phyloP scores from a whole-genome alignment of 352 stramenopile species.

The Saprolegnia diclina region DNA sequence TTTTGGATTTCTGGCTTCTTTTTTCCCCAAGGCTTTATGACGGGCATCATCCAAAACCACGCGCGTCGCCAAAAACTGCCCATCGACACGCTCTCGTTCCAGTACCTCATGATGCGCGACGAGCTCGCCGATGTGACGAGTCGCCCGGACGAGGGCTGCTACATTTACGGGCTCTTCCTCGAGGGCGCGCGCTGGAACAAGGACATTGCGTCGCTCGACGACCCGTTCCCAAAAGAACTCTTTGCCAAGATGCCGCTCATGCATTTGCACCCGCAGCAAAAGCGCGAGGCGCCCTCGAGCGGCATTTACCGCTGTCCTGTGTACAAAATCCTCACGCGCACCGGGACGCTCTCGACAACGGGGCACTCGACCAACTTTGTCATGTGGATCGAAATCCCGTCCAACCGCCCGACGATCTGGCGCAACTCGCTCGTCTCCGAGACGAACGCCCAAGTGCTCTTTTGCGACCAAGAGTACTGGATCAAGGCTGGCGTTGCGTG shows the following conservation, averaged over 20 bases:
- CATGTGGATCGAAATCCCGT: constrained; percentile 90
- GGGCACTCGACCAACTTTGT: constrained; percentile 93
- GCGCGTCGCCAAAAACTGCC: constrained; percentile 56
- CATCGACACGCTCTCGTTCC: constrained; percentile 82
- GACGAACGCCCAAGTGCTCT: constrained; percentile 55
- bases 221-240: constrained; percentile 88
- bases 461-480: constrained; percentile 65
- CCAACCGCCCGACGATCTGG: constrained; percentile 41
- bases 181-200: constrained; percentile 85
- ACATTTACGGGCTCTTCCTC: constrained; percentile 84
- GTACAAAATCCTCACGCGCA: constrained; percentile 93
- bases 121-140: constrained; percentile 39
- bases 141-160: constrained; percentile 54
- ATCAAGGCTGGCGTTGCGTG: constrained; percentile 78
- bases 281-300: constrained; percentile 66
- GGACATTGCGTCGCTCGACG: constrained; percentile 60
- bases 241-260: constrained; percentile 89
- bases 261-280: constrained; percentile 74
- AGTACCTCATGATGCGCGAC: constrained; percentile 64
- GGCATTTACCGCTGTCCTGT: constrained; percentile 91
- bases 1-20: constrained; percentile 89
- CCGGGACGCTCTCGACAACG: constrained; percentile 84
- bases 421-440: constrained; percentile 62
- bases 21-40: constrained; percentile 50
- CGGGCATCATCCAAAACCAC: constrained; percentile 59